Evolutionary conservation across 2,329 filamentous ascomycete species (phyloP).

Genomic region (Myriosclerotinia curreyana): DNA sequence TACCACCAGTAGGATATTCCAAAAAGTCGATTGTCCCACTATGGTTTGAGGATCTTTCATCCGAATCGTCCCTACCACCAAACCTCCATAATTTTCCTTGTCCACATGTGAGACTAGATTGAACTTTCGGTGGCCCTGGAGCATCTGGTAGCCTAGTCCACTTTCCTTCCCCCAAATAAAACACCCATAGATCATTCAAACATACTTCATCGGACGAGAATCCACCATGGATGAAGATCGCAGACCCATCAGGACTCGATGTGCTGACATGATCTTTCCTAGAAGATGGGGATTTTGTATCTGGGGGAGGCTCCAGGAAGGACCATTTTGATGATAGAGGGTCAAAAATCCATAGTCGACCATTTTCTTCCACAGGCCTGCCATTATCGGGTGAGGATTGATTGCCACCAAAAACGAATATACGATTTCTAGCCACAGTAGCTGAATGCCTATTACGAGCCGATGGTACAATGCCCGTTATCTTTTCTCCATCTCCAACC

Average conservation of each 20-base stretch:
- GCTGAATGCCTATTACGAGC: slow-evolving; percentile 6
- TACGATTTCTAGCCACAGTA: slow-evolving; percentile 1
- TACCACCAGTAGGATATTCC: slow-evolving; percentile 5
- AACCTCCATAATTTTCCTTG: slow-evolving; percentile 13
- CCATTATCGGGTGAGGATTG: not conserved
- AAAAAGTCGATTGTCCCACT: not conserved
- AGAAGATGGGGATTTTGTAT: slow-evolving; percentile 3
- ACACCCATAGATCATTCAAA: slow-evolving; percentile 10
- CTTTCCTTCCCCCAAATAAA: slow-evolving; percentile 16
- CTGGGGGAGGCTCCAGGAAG: slow-evolving; percentile 11
- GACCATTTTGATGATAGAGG: slow-evolving; percentile 8
- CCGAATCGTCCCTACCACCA: not conserved
- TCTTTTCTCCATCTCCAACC: not conserved
- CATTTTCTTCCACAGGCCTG: slow-evolving; percentile 7
- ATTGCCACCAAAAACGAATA: slow-evolving; percentile 15
- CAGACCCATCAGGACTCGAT: slow-evolving; percentile 2
- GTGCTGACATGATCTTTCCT: slow-evolving; percentile 2
- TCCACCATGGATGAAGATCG: slow-evolving; percentile 11
- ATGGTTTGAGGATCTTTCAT: not conserved
- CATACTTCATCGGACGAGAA: not conserved
- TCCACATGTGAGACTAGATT: slow-evolving; percentile 2
- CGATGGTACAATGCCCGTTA: not conserved
- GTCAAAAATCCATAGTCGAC: slow-evolving; percentile 16
- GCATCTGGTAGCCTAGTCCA: slow-evolving; percentile 15
- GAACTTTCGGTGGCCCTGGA: not conserved